Evolutionary conservation across 2,329 filamentous ascomycete species (phyloP), one percentile per base, ranked within the genome.

Genomic region (Penicillium sp.): DNA sequence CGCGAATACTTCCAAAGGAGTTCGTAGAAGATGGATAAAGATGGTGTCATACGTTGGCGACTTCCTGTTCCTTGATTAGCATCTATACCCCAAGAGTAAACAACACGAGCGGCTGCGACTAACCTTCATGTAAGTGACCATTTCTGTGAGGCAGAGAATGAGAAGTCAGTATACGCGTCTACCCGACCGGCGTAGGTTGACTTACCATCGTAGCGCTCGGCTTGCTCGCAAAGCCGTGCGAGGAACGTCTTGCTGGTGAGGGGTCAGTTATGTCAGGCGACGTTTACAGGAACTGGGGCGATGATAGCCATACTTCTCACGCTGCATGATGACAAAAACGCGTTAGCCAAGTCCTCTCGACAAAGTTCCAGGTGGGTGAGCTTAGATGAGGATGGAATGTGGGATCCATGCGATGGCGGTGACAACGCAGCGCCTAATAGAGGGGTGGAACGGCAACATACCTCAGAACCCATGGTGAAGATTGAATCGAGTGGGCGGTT

Each of bases 161-260:
- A 72, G 48, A 60, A 49, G 39, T 57, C 38, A 60, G 54, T 18
- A 42, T 27, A 31, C 35, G 42, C 31, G 45, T 14, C 29, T 38
- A 33, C 30, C 13, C 16, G 16, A 18, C 19, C n/a, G 40, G 3
- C 22, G 30, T 27, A 37, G 18, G 44, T 22, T 16, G 49, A 50
- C 81, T 75, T 74, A 84, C 81, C 93, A 92, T 99, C 92, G 80
- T 99, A 99, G 74, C 92, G 92, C 84, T 97, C 93, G 74, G 93
- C 93, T 86, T 99, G 93, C 88, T 97, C 93, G 83, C 93, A 97
- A 74, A 99, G 90, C 80, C 93, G 87, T 77, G 93, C 93, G 76
- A 97, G 89, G 84, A 97, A 97, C 73, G 93, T 97, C 87, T 97
- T 97, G 87, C 90, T 95, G 75, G 72, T 59, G 53, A 56, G 57